A percentile compares a stretch with the other conserved stretches of the same genome.
phyloP scores from a whole-genome alignment of 768 basidiomycete genomes.

The Pleurotus djamor region DNA sequence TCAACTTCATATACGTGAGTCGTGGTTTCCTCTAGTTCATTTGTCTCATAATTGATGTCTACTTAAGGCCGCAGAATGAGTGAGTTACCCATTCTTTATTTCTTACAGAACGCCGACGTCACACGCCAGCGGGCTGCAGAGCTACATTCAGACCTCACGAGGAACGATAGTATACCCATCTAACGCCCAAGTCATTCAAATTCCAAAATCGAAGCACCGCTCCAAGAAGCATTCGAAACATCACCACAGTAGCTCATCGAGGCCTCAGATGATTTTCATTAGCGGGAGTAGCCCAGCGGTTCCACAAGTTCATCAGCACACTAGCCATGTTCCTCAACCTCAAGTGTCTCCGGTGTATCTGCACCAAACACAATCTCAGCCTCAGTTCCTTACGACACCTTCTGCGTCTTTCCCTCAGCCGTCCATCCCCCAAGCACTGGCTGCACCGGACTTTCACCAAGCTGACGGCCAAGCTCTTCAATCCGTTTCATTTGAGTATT shows the following conservation, averaged over 20 bases:
- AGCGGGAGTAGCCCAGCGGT: neutral
- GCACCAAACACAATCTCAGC: neutral
- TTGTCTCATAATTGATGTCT: neutral
- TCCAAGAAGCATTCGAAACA: neutral
- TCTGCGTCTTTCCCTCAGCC: neutral
- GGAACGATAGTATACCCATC: neutral
- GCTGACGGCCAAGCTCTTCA: slow-evolving; percentile 1
- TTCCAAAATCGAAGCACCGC: slow-evolving; percentile 3
- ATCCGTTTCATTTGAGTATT: slow-evolving; percentile 53
- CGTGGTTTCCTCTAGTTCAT: neutral
- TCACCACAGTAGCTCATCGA: slow-evolving; percentile 2
- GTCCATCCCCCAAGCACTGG: neutral
- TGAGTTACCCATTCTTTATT: neutral
- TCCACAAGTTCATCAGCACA: neutral
- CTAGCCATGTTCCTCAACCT: neutral
- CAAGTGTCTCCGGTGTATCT: neutral
- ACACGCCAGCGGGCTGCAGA: neutral
- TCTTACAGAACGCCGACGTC: neutral
- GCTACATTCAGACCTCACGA: neutral
- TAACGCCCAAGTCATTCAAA: neutral
- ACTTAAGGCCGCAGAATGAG: neutral
- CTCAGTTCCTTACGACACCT: neutral
- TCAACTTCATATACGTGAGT: neutral
- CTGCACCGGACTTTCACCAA: neutral
- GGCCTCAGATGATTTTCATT: neutral